Base-by-base conservation (phyloP, 164 flowering plant genomes). In the Sedum album region DNA sequence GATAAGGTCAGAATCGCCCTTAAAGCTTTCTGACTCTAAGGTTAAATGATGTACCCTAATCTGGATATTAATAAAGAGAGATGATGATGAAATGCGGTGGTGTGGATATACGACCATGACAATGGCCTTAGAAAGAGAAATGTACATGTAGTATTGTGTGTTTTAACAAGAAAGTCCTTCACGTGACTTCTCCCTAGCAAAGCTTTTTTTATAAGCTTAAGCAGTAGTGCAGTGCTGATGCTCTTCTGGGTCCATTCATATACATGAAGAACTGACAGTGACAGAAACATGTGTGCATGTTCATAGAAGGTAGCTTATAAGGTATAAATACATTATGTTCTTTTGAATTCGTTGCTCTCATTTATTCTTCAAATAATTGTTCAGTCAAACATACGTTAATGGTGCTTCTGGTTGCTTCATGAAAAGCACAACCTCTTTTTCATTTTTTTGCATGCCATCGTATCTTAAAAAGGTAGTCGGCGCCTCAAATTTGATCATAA, bases 121-220 rank as follows among this genome's bases (percentile, higher is more conserved):
- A 49, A 23, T 49, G 55, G 25, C 55, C 5, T 49, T 18, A 53
- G 30, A 21, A 1, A 5, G 2, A 7, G 9, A 21, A 53, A 21
- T 53, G 23, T 11, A 26, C 28, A 51, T 51, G 8, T n/a, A 55
- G 25, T 55, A 55, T 13, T 31, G 61, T 55, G 61, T 55, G 31
- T 25, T 57, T 26, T 28, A 21, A 30, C 28, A 21, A 11, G 17
- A 57, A 57, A 57, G 62, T 57, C 33, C 8, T 57, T 28, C 62
- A 57, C 62, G 62, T 57, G 62, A 57, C 62, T 57, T 33, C 62
- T 57, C n/a, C n/a, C n/a, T 28, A 57, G 33, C 62, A 57, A 14
- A 28, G 18, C 33, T n/a, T n/a, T n/a, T n/a, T n/a, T n/a, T n/a
- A n/a, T n/a, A n/a, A n/a, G n/a, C 33, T 26, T 3, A 28, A 57